phyloP scores from a whole-genome alignment of 768 basidiomycete species.

The Piloderma croceum region DNA sequence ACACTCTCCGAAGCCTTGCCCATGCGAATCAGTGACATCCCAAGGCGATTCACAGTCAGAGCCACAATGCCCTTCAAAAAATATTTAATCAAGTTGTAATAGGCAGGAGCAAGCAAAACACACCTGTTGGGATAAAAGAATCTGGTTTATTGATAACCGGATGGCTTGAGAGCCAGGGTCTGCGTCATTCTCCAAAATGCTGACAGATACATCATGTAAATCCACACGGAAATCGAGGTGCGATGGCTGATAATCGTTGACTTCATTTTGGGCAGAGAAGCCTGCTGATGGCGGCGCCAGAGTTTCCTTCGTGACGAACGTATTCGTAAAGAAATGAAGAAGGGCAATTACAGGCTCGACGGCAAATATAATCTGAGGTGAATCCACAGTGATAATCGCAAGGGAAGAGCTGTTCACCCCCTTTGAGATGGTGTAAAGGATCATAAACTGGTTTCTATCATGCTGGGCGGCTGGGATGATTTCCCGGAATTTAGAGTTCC shows the following conservation, averaged over 20 bases:
- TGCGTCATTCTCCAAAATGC: slow-evolving; percentile 79
- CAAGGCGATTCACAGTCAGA: slow-evolving; percentile 71
- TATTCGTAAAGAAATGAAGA: slow-evolving; percentile 75
- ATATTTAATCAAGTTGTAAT: slow-evolving; percentile 1
- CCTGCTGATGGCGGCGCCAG: no score
- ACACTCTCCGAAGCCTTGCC: slow-evolving; percentile 76
- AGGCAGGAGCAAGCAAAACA: slow-evolving; percentile 10
- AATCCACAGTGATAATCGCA: slow-evolving; percentile 85
- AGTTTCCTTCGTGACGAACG: slow-evolving; percentile 30
- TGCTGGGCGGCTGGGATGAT: slow-evolving; percentile 91
- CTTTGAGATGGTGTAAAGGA: slow-evolving; percentile 78
- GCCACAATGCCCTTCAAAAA: slow-evolving; percentile 65
- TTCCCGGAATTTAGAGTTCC: slow-evolving; percentile 82
- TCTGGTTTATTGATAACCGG: slow-evolving; percentile 72
- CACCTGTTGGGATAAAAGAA: slow-evolving; percentile 90
- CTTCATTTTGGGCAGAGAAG: slow-evolving; percentile 9
- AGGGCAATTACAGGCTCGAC: slow-evolving; percentile 87
- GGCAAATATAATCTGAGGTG: slow-evolving; percentile 88
- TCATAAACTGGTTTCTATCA: slow-evolving; percentile 87
- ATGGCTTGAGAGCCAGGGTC: slow-evolving; percentile 81
- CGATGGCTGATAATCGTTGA: slow-evolving; percentile 13
- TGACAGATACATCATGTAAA: slow-evolving; percentile 84
- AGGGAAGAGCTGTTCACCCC: slow-evolving; percentile 51
- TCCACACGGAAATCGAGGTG: slow-evolving; percentile 71
- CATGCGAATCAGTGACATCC: slow-evolving; percentile 94